Conservation (phyloP, 495 filamentous ascomycete species). For the Hypoxylon intermedium region DNA sequence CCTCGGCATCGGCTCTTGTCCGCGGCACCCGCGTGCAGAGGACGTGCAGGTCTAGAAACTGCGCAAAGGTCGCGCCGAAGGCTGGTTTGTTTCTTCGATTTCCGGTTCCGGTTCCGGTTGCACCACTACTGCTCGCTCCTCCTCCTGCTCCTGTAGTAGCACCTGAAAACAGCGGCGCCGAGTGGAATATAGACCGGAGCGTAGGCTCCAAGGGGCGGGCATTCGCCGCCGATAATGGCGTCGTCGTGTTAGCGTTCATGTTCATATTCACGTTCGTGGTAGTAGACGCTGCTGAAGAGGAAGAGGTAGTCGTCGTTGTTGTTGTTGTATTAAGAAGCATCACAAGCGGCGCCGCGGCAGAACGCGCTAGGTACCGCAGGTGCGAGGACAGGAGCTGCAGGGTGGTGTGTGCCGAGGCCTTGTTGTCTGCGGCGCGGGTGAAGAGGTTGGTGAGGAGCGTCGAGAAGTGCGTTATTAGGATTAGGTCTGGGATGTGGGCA, state of each 20-base stretch:
- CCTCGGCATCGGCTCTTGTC: slow-evolving; percentile 31
- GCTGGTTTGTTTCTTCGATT: slow-evolving; percentile 45
- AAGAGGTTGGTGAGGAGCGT: slow-evolving; percentile 52
- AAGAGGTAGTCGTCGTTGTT: slow-evolving; percentile 11
- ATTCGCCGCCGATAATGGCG: neutral
- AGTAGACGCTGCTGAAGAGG: neutral
- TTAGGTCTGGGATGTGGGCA: slow-evolving; percentile 42
- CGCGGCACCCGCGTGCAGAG: slow-evolving; percentile 50
- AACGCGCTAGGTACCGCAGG: slow-evolving; percentile 43
- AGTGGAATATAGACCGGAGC: slow-evolving; percentile 50
- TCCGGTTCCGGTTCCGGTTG: neutral
- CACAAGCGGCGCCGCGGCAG: slow-evolving; percentile 40
- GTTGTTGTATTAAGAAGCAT: slow-evolving; percentile 53
- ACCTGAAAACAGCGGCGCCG: slow-evolving; percentile 8
- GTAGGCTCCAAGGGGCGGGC: slow-evolving; percentile 32
- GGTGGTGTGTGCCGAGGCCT: slow-evolving; percentile 43
- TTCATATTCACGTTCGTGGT: neutral
- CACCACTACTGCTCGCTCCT: too few species aligned
- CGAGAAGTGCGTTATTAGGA: slow-evolving; percentile 53
- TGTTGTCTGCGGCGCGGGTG: slow-evolving; percentile 43
- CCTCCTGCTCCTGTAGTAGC: too few species aligned
- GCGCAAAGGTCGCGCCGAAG: slow-evolving; percentile 52
- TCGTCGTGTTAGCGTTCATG: neutral
- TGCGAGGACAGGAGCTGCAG: slow-evolving; percentile 45
- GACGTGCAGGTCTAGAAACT: slow-evolving; percentile 54